Base-by-base conservation (phyloP, 2,329 filamentous ascomycete genomes). In the Penicillium sp. region DNA sequence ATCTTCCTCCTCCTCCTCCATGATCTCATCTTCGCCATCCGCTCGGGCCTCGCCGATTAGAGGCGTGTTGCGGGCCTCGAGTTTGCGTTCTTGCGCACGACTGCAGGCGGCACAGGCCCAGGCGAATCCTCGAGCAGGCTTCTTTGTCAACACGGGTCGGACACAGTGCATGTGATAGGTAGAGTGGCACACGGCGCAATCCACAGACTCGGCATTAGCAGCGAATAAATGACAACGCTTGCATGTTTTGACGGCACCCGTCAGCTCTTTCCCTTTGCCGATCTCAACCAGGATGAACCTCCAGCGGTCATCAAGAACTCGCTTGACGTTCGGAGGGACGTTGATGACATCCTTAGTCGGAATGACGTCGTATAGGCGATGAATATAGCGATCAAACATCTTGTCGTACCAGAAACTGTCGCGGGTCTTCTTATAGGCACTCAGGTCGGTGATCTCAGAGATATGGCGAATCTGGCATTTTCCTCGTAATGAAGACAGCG, bases 81-180 rank as follows among this genome's bases (percentile, higher is more conserved):
- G 77, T 69, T 88, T 95, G 60, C 88, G 84, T 71, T 97, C 93
- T 67, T 95, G 91, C n/a, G 89, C 91, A 63, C 92, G 86, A 70
- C 90, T 96, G 72, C 93, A 98, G 51, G 92, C 87, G 47, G 89
- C 93, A 70, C 93, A 98, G 27, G 93, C 92, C 93, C 93, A 98
- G 4, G 90, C 93, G 72, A 98, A 98, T 33, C 93, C 93, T 70
- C 93, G 86, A 41, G 92, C 95, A 18, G 93, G 93, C 72, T 98
- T 98, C 72, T 96, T 98, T 46, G 90, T 80, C 55, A 98, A 72
- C 32, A 91, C 89, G 35, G 93, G 93, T 53, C 87, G 86, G 49
- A 98, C 93, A 70, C 93, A 98, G 64, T 91, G 89, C 92, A 98
- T 97, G 75, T 98, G 93, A 73, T 96, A 98, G 12, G 92, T 97